Percentiles rank a stretch among this genome's conserved stretches.
Conservation (phyloP, 768 basidiomycete genomes). For the Tricholoma sp. region DNA sequence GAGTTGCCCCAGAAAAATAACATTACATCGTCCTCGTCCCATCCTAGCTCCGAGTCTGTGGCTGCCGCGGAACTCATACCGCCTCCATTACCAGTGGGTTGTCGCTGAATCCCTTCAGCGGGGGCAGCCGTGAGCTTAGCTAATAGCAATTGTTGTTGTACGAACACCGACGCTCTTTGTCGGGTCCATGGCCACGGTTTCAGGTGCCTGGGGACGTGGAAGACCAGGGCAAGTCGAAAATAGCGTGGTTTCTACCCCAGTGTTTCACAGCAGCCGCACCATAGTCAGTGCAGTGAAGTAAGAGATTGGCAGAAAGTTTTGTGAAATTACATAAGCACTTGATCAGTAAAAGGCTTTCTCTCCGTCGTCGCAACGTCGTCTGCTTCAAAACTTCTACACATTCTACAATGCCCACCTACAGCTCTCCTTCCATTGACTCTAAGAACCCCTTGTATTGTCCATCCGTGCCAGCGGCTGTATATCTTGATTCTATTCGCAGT, state of each 20-base stretch:
- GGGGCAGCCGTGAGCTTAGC: background rate
- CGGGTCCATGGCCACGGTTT: background rate
- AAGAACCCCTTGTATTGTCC: constrained; percentile 60
- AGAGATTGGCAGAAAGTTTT: no score
- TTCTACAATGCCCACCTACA: background rate
- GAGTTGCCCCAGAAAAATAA: background rate
- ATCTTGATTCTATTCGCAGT: constrained; percentile 40
- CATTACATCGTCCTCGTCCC: background rate
- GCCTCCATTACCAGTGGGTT: background rate
- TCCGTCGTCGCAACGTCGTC: background rate
- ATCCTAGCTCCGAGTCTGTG: background rate
- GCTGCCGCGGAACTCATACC: background rate
- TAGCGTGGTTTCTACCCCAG: background rate
- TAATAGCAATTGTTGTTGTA: background rate
- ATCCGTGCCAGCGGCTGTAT: constrained; percentile 38
- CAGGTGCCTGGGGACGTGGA: background rate
- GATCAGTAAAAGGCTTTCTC: no score
- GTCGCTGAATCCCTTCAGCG: background rate
- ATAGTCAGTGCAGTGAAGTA: no score
- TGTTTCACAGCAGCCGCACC: background rate
- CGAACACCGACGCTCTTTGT: background rate
- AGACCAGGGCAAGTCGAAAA: background rate
- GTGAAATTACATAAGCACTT: no score
- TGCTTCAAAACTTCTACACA: background rate
- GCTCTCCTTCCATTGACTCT: constrained; percentile 37